Conservation (phyloP, 2,329 filamentous ascomycete genomes). For the Trichoderma sp. region DNA sequence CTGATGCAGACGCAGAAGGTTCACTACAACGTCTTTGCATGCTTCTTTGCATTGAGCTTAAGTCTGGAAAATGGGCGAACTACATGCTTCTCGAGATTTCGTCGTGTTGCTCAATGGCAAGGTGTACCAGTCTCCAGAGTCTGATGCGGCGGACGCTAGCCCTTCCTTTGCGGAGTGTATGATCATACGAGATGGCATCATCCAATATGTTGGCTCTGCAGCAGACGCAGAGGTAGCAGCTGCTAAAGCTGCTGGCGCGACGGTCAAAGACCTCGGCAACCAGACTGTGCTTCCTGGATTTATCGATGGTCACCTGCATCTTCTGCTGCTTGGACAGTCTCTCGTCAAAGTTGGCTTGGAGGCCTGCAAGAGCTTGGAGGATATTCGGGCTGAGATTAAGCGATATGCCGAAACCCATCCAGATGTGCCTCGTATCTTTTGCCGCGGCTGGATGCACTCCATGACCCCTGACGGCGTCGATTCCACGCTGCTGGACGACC, state of each 20-base stretch:
- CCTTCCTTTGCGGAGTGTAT: constrained; percentile 29
- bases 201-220: constrained; percentile 35
- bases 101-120: constrained; percentile 26
- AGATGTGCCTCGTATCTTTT: constrained; percentile 48
- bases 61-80: constrained; percentile 19
- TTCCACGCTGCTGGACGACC: constrained; percentile 46
- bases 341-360: constrained; percentile 51
- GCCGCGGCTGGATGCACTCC: constrained; percentile 55
- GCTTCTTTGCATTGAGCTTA: neutral
- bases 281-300: constrained; percentile 52
- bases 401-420: constrained; percentile 48
- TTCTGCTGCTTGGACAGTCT: constrained; percentile 53
- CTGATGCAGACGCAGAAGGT: neutral
- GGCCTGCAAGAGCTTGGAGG: constrained; percentile 46
- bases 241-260: constrained; percentile 28
- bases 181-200: constrained; percentile 35
- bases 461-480: constrained; percentile 47
- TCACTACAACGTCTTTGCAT: neutral
- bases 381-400: constrained; percentile 48
- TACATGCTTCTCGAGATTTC: neutral
- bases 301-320: constrained; percentile 57
- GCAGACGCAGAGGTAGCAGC: constrained; percentile 26
- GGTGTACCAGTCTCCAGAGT: constrained; percentile 23
- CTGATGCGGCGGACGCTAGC: neutral
- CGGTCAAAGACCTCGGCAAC: constrained; percentile 31